These are phyloP conservation scores for Knufia petricola DNA, from an alignment of 2,329 filamentous ascomycete species.

Conservation along the genomic window DNA sequence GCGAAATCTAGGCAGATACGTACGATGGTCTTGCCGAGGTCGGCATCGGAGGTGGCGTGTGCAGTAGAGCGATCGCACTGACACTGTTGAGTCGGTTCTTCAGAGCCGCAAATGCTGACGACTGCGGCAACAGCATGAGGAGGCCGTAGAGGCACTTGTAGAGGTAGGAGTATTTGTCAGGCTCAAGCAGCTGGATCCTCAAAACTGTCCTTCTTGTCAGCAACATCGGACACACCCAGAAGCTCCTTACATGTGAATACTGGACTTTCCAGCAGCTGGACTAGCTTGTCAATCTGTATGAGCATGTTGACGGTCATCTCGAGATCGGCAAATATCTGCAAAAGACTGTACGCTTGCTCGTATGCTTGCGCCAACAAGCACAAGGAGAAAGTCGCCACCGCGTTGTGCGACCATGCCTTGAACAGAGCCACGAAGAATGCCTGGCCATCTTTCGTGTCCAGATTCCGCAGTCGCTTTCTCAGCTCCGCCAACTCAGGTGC, in stretches of 20 bases:
- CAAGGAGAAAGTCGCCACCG: conserved; percentile 91
- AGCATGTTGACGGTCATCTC: conserved; percentile 99
- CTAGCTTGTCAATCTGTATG: conserved; percentile 97
- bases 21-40: conserved; percentile 19
- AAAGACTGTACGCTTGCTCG: conserved; percentile 89
- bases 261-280: conserved; percentile 90
- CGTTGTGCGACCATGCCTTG: conserved; percentile 96
- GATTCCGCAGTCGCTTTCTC: conserved; percentile 76
- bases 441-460: conserved; percentile 91
- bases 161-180: conserved; percentile 85
- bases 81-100: conserved; percentile 97
- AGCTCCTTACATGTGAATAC: conserved; percentile 78
- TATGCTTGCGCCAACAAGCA: conserved; percentile 95
- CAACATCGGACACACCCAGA: conserved; percentile 10
- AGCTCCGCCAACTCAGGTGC: conserved; percentile 88
- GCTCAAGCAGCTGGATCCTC: conserved; percentile 86
- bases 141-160: conserved; percentile 98
- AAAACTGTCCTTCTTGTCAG: conserved; percentile 53
- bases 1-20: conserved; percentile 5
- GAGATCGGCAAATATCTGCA: conserved; percentile 92
- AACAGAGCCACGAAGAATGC: conserved; percentile 91
- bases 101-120: conserved; percentile 87
- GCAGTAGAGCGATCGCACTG: conserved; percentile 89
- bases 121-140: conserved; percentile 96
- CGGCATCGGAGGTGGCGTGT: conserved; percentile 53